These are phyloP conservation scores for Aureobasidium mangrovei DNA, from an alignment of 2,329 filamentous ascomycete species.

Conservation along the genomic window DNA sequence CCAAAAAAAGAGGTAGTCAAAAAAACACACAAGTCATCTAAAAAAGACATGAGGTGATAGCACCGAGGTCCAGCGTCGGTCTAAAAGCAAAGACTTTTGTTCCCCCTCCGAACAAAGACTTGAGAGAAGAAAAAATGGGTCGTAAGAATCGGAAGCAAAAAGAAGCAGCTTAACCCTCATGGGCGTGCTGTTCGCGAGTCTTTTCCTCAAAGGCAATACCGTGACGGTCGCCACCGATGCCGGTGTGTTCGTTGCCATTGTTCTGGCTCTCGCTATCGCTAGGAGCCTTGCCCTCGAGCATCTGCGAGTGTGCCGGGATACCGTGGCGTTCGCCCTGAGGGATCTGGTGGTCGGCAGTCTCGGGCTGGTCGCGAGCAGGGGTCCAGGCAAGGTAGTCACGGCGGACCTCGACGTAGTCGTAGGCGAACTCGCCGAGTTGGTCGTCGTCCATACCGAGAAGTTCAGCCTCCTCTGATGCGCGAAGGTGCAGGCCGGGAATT, in stretches of 20 bases:
- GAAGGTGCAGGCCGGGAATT: constrained; percentile 69
- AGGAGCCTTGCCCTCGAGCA: constrained; percentile 50
- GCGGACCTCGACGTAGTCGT: constrained; percentile 83
- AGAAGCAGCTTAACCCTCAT: not conserved
- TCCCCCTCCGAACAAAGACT: not conserved
- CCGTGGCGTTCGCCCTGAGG: constrained; percentile 61
- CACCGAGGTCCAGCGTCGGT: constrained; percentile 14
- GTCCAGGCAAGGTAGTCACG: constrained; percentile 85
- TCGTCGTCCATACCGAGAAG: constrained; percentile 84
- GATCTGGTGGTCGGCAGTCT: constrained; percentile 48
- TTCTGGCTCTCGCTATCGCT: constrained; percentile 34
- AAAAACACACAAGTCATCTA: not conserved
- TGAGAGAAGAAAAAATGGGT: not conserved
- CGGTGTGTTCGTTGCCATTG: constrained; percentile 36
- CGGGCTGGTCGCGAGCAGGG: constrained; percentile 59
- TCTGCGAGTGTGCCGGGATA: constrained; percentile 59
- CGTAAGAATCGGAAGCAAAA: not conserved
- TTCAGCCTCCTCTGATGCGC: constrained; percentile 72
- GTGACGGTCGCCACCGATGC: constrained; percentile 45
- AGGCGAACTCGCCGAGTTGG: constrained; percentile 82
- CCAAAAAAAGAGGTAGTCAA: not conserved
- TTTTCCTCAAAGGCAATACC: constrained; percentile 41
- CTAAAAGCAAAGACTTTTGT: constrained; percentile 1
- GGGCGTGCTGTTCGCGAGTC: constrained; percentile 20
- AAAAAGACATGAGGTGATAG: too few relatives aligned